phyloP scores from a whole-genome alignment of 1,284 basidiomycete genomes.

The Ustilago cynodontis region DNA sequence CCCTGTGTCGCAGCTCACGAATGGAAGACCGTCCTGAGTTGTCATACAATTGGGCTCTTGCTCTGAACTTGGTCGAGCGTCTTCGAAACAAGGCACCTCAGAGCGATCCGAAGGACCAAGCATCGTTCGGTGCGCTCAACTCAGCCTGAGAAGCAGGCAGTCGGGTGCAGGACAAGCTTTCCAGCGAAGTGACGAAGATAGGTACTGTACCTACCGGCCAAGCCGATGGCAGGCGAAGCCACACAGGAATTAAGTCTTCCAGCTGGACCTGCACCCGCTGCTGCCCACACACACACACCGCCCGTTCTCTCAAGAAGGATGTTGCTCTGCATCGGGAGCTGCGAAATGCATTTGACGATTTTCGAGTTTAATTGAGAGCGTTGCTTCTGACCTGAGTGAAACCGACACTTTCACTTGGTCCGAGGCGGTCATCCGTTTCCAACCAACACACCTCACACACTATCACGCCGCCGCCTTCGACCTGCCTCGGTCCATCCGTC shows the following conservation, averaged over 20 bases:
- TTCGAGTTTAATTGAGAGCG: neutral
- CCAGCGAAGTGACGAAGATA: no score
- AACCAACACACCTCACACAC: neutral
- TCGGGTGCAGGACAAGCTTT: neutral
- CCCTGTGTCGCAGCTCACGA: no score
- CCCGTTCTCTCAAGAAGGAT: no score
- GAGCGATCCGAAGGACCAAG: no score
- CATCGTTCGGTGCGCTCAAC: no score
- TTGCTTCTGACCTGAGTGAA: no score
- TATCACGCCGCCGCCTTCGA: neutral
- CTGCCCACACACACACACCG: no score
- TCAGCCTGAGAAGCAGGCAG: neutral
- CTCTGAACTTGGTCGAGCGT: neutral
- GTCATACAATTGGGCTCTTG: neutral
- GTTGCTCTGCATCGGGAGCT: conserved; percentile 10
- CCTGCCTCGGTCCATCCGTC: no score
- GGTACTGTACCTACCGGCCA: no score
- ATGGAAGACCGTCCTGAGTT: no score
- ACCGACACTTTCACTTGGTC: neutral
- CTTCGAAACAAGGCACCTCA: neutral
- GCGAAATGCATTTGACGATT: conserved; percentile 11
- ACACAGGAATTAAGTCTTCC: conserved; percentile 1
- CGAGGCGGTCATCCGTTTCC: no score
- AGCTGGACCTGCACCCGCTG: neutral
- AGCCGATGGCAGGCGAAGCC: neutral